phyloP scores from a whole-genome alignment of 352 stramenopile genomes.

The Globisporangium paddicum region DNA sequence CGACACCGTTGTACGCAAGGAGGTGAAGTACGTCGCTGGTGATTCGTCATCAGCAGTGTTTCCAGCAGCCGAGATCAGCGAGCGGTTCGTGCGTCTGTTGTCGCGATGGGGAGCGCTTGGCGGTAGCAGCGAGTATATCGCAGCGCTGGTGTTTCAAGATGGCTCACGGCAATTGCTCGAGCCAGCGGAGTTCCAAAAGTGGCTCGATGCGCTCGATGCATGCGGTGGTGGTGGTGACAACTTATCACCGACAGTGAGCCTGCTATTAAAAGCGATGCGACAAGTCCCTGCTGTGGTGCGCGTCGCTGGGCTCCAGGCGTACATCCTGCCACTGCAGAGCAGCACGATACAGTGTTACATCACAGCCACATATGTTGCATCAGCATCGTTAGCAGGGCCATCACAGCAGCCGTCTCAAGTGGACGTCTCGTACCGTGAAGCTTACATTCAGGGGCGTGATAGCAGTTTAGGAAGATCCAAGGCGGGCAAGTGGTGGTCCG shows the following conservation, averaged over 20 bases:
- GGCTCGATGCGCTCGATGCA: conserved; percentile 15
- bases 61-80: conserved; percentile 27
- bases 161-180: conserved; percentile 10
- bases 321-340: conserved; percentile 7
- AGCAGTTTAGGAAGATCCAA: not conserved
- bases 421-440: conserved; percentile 13
- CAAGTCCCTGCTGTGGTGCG: not conserved
- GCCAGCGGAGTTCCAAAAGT: conserved; percentile 16
- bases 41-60: conserved; percentile 4
- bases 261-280: not conserved
- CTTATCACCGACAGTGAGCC: not conserved
- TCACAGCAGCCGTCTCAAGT: conserved; percentile 9
- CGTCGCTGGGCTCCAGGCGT: conserved; percentile 19
- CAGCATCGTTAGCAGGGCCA: conserved; percentile 1
- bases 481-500: not conserved
- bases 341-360: not conserved
- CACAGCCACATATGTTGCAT: not conserved
- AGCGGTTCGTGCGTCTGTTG: conserved; percentile 40
- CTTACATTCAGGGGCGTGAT: conserved; percentile 9
- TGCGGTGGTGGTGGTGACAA: not conserved
- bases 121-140: conserved; percentile 9
- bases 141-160: conserved; percentile 10
- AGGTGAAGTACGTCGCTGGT: conserved; percentile 10
- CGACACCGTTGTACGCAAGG: conserved; percentile 37
- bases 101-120: conserved; percentile 12